These are phyloP conservation scores for Leccinum subatratum DNA, from an alignment of 1,284 basidiomycete genomes.

Conservation along the genomic window DNA sequence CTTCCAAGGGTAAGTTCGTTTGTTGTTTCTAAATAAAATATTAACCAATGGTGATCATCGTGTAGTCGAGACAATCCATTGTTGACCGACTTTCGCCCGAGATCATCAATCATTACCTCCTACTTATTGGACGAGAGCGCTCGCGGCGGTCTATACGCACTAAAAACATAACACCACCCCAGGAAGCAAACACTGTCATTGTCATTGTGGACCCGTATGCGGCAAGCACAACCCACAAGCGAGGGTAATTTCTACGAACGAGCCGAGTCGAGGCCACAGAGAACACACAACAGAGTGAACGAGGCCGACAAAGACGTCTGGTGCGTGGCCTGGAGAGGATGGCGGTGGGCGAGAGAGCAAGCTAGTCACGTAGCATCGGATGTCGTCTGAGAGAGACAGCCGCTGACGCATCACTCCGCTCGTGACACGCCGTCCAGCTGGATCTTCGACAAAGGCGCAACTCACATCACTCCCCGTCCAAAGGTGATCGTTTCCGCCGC, in stretches of 20 bases:
- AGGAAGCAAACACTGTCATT: too few species aligned
- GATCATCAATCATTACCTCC: neutral
- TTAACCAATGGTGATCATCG: neutral
- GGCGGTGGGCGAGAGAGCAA: neutral
- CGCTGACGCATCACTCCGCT: neutral
- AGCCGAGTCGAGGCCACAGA: neutral
- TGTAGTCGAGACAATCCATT: neutral
- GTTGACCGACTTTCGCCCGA: neutral
- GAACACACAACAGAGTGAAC: neutral
- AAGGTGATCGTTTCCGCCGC: neutral
- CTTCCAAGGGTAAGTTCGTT: slow-evolving; percentile 43
- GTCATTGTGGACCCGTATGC: too few species aligned
- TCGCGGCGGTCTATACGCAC: neutral
- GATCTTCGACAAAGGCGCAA: neutral
- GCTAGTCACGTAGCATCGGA: neutral
- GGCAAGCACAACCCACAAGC: neutral
- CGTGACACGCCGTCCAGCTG: neutral
- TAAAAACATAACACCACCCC: neutral
- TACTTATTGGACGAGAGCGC: neutral
- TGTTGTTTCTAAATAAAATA: neutral
- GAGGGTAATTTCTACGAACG: neutral
- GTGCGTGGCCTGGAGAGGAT: neutral
- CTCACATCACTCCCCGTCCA: neutral
- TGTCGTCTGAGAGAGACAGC: neutral
- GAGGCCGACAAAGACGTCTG: neutral